These are phyloP conservation scores for Omphalotus guepiniiformis DNA, from an alignment of 768 basidiomycete species.

Conservation along the genomic window DNA sequence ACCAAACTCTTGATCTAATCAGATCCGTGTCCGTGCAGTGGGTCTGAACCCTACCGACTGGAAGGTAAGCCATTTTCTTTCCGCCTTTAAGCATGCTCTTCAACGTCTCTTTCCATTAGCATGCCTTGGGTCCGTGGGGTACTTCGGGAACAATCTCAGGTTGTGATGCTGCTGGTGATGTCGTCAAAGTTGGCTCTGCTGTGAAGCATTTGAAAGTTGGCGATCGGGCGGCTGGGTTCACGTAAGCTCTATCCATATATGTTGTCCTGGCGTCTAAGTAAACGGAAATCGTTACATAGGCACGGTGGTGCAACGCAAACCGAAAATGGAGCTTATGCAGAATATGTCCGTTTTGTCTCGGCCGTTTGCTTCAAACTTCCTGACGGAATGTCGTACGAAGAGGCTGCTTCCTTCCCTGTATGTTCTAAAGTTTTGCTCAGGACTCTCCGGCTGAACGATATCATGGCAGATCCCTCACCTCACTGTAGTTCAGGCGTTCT, in stretches of 20 bases:
- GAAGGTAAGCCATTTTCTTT: background rate
- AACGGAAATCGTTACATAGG: background rate
- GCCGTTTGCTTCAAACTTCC: slow-evolving; percentile 3
- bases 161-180: slow-evolving; percentile 5
- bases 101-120: background rate
- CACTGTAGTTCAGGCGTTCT: slow-evolving; percentile 5
- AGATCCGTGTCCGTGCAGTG: slow-evolving; percentile 8
- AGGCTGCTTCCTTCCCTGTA: slow-evolving; percentile 5
- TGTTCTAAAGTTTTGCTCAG: too few relatives aligned
- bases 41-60: slow-evolving; percentile 6
- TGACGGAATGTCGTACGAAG: background rate
- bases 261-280: background rate
- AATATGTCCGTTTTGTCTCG: slow-evolving; percentile 3
- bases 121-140: slow-evolving; percentile 5
- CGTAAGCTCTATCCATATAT: background rate
- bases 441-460: too few relatives aligned
- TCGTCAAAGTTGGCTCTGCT: slow-evolving; percentile 7
- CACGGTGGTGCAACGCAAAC: slow-evolving; percentile 4
- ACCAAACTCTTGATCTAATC: too few relatives aligned
- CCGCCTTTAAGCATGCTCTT: too few relatives aligned
- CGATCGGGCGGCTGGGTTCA: slow-evolving; percentile 5
- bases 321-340: slow-evolving; percentile 1
- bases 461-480: slow-evolving; percentile 7
- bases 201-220: slow-evolving; percentile 8
- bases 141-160: slow-evolving; percentile 1